phyloP scores from a whole-genome alignment of 257 asterid species.

The Solanum paucissectum region DNA sequence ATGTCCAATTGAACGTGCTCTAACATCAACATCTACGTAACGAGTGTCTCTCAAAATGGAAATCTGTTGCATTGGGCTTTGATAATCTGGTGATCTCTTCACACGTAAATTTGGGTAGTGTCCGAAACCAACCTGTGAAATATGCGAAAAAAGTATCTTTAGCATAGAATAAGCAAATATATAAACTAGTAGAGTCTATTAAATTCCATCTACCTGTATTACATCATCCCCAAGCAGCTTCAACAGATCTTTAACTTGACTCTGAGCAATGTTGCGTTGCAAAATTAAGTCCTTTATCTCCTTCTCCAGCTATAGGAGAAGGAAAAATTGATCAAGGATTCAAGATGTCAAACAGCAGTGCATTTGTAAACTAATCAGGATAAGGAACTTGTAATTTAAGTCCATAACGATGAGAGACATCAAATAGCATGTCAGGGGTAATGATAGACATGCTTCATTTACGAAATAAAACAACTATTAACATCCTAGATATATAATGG shows the following conservation, averaged over 20 bases:
- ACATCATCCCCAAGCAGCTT: conserved; percentile 29
- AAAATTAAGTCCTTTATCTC: conserved; percentile 59
- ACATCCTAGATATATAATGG: background rate
- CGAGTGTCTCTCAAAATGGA: conserved; percentile 31
- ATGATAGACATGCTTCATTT: background rate
- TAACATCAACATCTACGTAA: conserved; percentile 20
- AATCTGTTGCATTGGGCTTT: conserved; percentile 7
- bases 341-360: background rate
- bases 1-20: conserved; percentile 43
- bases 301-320: conserved; percentile 50
- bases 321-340: background rate
- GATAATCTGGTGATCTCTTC: conserved; percentile 38
- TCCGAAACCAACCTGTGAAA: conserved; percentile 49
- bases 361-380: background rate
- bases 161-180: background rate
- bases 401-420: background rate
- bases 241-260: conserved; percentile 61
- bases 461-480: background rate
- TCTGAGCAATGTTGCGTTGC: conserved; percentile 77
- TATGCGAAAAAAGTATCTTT: background rate
- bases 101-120: conserved; percentile 62
- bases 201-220: background rate
- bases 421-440: background rate
- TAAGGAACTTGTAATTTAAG: background rate
- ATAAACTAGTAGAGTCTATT: background rate